These are phyloP conservation scores for Globisporangium megalacanthum DNA, from an alignment of 352 stramenopile genomes.

Conservation along the genomic window DNA sequence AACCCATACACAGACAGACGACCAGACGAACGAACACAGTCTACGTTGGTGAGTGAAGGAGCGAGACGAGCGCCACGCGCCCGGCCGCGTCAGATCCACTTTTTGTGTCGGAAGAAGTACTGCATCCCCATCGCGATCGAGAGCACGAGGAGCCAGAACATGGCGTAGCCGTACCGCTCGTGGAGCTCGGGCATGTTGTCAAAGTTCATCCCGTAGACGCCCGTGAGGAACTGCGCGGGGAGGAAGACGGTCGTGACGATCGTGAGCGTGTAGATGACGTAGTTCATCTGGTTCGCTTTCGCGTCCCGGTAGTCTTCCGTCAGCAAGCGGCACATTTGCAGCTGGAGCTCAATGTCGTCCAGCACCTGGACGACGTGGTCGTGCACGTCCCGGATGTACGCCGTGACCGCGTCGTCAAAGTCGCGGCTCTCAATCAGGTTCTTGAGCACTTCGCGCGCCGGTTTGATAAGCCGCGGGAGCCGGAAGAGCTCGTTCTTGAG, in stretches of 20 bases:
- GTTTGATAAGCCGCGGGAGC: slow-evolving; percentile 72
- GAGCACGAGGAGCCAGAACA: slow-evolving; percentile 80
- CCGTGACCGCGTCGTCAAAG: slow-evolving; percentile 70
- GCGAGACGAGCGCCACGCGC: no score
- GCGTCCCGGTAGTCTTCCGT: slow-evolving; percentile 81
- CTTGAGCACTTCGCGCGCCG: slow-evolving; percentile 76
- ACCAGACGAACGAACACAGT: background rate
- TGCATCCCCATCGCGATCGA: slow-evolving; percentile 58
- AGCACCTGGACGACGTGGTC: slow-evolving; percentile 78
- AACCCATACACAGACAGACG: background rate
- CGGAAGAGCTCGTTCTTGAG: slow-evolving; percentile 81
- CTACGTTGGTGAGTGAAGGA: background rate
- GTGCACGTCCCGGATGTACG: slow-evolving; percentile 83
- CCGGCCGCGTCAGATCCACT: slow-evolving; percentile 57
- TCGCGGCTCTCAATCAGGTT: slow-evolving; percentile 81
- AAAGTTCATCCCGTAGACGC: slow-evolving; percentile 91
- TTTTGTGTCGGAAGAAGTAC: slow-evolving; percentile 81
- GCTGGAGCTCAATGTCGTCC: slow-evolving; percentile 76
- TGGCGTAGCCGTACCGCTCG: slow-evolving; percentile 67
- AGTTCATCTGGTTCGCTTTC: slow-evolving; percentile 85
- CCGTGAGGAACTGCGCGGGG: slow-evolving; percentile 84
- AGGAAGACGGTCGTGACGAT: slow-evolving; percentile 88
- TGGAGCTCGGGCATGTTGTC: slow-evolving; percentile 86
- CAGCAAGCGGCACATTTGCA: slow-evolving; percentile 74
- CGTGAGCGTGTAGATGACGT: slow-evolving; percentile 89